A percentile compares a stretch with the other conserved stretches of the same genome.
Conservation (phyloP, 495 filamentous ascomycete species). For the Amphirosellinia nigrospora region DNA sequence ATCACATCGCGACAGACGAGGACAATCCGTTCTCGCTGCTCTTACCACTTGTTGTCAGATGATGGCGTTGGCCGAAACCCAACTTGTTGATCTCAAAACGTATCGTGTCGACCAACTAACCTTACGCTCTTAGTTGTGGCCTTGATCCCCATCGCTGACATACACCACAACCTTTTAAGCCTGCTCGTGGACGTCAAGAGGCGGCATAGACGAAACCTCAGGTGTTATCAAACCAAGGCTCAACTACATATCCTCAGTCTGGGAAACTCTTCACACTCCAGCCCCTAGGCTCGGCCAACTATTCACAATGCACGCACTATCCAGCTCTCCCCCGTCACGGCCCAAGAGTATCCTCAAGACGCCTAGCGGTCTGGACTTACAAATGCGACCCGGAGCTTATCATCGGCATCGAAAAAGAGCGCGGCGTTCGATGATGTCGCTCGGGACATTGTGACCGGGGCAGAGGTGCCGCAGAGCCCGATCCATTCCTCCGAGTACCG, state of each 20-base stretch:
- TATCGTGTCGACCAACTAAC: slow-evolving; percentile 18
- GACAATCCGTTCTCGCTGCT: slow-evolving; percentile 20
- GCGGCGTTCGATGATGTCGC: slow-evolving; percentile 27
- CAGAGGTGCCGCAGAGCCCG: slow-evolving; percentile 28
- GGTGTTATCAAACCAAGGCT: background rate
- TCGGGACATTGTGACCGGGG: slow-evolving; percentile 27
- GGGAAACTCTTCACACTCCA: background rate
- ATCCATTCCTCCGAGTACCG: slow-evolving; percentile 27
- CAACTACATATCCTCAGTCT: background rate
- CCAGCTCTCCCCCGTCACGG: slow-evolving; percentile 17
- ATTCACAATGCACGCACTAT: slow-evolving; percentile 25
- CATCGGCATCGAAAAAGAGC: slow-evolving; percentile 27
- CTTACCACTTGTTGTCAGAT: slow-evolving; percentile 20
- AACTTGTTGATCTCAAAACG: slow-evolving; percentile 23
- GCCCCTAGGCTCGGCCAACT: background rate
- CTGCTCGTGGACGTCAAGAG: background rate
- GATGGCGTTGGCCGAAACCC: slow-evolving; percentile 22
- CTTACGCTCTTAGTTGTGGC: slow-evolving; percentile 1
- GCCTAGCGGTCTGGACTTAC: slow-evolving; percentile 23
- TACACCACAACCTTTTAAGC: slow-evolving; percentile 6
- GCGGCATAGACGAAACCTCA: background rate
- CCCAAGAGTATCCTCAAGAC: slow-evolving; percentile 30
- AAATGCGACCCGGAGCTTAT: slow-evolving; percentile 26
- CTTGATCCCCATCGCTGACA: slow-evolving; percentile 2
- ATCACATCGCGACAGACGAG: slow-evolving; percentile 11